A percentile compares a stretch with the other conserved stretches of the same genome.
Evolutionary conservation across 2,329 filamentous ascomycete species (phyloP).

Genomic region (Fusarium transvaalense): DNA sequence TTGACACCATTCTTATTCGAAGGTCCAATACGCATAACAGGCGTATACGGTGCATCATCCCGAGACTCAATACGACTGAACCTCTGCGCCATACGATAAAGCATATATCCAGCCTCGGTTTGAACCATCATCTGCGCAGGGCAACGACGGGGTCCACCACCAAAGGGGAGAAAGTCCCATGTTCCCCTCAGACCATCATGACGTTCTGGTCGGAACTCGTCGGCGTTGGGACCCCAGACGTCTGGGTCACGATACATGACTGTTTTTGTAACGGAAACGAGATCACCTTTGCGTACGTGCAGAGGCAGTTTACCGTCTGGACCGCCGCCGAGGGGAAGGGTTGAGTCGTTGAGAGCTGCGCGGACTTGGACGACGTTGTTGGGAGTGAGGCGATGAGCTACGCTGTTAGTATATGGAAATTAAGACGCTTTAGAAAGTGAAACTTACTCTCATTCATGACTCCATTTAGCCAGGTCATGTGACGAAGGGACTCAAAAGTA

Average conservation of each 20-base stretch:
- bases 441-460: constrained; percentile 1
- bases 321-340: constrained; percentile 4
- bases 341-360: constrained; percentile 5
- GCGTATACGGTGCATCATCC: constrained; percentile 1
- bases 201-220: constrained; percentile 7
- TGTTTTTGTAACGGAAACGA: constrained; percentile 8
- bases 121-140: constrained; percentile 15
- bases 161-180: not conserved
- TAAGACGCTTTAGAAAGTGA: not conserved
- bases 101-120: constrained; percentile 14
- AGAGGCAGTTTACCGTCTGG: constrained; percentile 4
- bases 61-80: constrained; percentile 3
- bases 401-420: not conserved
- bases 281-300: constrained; percentile 4
- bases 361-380: constrained; percentile 12
- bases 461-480: not conserved
- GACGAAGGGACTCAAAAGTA: not conserved
- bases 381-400: constrained; percentile 9
- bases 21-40: constrained; percentile 20
- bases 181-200: constrained; percentile 3
- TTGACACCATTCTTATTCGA: constrained; percentile 13
- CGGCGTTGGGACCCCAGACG: constrained; percentile 9
- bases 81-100: constrained; percentile 7
- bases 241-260: constrained; percentile 17
- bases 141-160: constrained; percentile 6